Evolutionary conservation across 352 stramenopile species (phyloP), one percentile per base, ranked within the genome.

Genomic region (Globisporangium nodosum): DNA sequence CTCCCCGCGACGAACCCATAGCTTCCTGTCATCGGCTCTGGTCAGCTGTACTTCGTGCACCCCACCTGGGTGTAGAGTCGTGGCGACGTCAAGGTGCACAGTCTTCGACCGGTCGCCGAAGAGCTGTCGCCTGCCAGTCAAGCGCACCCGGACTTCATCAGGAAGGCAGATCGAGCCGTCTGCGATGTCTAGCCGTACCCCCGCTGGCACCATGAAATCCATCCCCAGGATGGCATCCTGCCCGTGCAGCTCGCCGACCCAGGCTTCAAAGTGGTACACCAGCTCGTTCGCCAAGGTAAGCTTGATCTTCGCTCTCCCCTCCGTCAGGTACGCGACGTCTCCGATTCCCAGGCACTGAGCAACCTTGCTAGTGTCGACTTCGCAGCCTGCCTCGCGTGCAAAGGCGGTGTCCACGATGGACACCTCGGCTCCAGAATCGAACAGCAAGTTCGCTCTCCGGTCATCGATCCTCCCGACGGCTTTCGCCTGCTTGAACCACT

Each of bases 401-500:
- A 63, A 63, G 46, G 58, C 15, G 50, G 54, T 54, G 18, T 69
- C 63, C 13, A 69, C 0, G 6, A 69, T 61, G 1, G 62, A 69
- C 39, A 61, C 56, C 27, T 68, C 56, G 52, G 52, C 62, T 30
- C 52, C 52, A 18, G 56, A 64, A 24, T 76, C 68, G 27, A 68
- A 51, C 6, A 72, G 35, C 7, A 68, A 15, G 24, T 31, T 53
- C 1, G 69, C 60, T 8, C 56, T 49, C 2, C 39, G 37, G 49
- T 73, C 61, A 50, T 73, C 45, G 7, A 73, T 43, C 31, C 52
- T 56, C 0, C 59, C 59, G 0, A 3, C 6, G 0, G 62, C 58
- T 45, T 73, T 71, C 9, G 60, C 63, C 40, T 76, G 58, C 12
- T 56, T 52, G n/a, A 70, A 65, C 43, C 27, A 39, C 52, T 76